Evolutionary conservation across 495 filamentous ascomycete genomes (phyloP).

Genomic region (Mytilinidion resinicola): DNA sequence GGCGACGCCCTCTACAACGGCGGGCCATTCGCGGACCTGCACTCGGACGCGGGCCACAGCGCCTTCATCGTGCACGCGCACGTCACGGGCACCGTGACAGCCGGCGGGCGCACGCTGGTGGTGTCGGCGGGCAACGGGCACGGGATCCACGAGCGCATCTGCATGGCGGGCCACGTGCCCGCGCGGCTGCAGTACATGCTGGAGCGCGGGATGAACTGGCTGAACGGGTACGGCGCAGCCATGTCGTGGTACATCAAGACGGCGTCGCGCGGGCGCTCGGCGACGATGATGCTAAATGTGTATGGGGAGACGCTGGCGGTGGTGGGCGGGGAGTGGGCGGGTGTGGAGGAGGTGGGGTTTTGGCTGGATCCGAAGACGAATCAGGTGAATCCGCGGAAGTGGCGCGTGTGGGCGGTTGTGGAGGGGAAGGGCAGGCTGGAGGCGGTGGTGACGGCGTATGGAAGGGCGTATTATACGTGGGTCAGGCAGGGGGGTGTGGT

Average conservation of each 20-base stretch:
- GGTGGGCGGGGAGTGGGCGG: background rate
- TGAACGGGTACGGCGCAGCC: background rate
- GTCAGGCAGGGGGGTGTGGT: background rate
- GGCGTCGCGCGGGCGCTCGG: background rate
- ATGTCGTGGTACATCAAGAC: background rate
- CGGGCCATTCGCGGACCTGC: background rate
- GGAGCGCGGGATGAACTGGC: conserved; percentile 1
- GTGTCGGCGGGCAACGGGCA: background rate
- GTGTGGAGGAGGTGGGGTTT: background rate
- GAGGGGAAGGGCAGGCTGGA: background rate
- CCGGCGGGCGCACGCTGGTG: background rate
- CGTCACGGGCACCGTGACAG: background rate
- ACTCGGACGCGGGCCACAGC: background rate
- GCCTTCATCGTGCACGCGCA: background rate
- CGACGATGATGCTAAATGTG: background rate
- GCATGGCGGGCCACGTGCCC: background rate
- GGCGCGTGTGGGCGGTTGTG: background rate
- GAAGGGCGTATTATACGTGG: background rate
- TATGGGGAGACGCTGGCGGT: background rate
- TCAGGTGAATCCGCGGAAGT: background rate
- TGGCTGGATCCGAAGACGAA: background rate
- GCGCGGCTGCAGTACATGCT: background rate
- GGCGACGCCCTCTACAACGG: background rate
- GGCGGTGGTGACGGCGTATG: background rate
- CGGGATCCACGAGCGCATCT: background rate